Conservation (phyloP, 78 protist species). For the Chrysochromulina tobinii region DNA sequence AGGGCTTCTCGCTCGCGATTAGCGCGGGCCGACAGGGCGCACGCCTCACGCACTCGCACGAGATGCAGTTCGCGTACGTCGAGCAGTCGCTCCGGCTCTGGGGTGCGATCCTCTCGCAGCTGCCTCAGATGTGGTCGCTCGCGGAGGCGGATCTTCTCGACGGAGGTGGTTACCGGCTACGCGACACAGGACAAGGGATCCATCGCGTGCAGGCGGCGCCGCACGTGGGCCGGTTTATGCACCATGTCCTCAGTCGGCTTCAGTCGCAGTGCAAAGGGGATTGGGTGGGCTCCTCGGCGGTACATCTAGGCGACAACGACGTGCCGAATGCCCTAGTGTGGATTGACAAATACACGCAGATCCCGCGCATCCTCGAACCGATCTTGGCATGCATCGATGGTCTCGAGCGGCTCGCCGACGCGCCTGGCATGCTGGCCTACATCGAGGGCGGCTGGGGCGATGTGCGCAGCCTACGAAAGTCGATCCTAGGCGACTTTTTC, state of each 20-base stretch:
- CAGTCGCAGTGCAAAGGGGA: conserved; percentile 64
- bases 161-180: conserved; percentile 38
- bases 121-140: conserved; percentile 68
- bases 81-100: conserved; percentile 84
- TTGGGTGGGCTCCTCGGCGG: conserved; percentile 88
- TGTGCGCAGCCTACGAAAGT: background rate
- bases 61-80: conserved; percentile 68
- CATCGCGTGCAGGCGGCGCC: conserved; percentile 83
- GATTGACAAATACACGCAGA: conserved; percentile 89
- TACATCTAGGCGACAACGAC: conserved; percentile 89
- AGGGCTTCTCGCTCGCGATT: conserved; percentile 45
- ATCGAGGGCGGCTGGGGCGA: background rate
- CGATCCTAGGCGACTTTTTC: conserved; percentile 84
- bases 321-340: conserved; percentile 91
- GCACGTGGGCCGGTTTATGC: conserved; percentile 60
- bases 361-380: conserved; percentile 76
- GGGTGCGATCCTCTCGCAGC: conserved; percentile 31
- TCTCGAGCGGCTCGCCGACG: conserved; percentile 27
- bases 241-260: conserved; percentile 23
- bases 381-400: conserved; percentile 54
- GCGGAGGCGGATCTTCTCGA: conserved; percentile 82
- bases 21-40: conserved; percentile 69
- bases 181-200: conserved; percentile 84
- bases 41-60: conserved; percentile 83
- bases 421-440: background rate